Evolutionary conservation across 2,329 filamentous ascomycete species (phyloP), one percentile per base, ranked within the genome.

Genomic region (Arthrocladium fulminans): DNA sequence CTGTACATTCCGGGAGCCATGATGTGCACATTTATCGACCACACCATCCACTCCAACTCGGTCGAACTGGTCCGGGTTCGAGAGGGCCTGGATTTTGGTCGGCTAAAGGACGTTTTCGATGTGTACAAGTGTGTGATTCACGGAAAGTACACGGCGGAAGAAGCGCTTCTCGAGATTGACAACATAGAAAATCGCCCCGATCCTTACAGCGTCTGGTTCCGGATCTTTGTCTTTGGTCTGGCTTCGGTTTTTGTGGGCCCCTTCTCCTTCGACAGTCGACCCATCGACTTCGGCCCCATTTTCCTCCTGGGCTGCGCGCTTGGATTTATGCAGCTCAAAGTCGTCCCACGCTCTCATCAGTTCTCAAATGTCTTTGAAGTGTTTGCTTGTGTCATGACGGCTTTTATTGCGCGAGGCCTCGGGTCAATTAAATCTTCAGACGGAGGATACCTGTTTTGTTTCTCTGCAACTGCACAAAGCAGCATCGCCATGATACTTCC

Each of bases 211-310:
- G 64, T 67, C 2, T 73, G 72, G 65, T 58, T 73, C 10, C 63
- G 76, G 10, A 79, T 94, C 1, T 64, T 81, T 1, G 68, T 88
- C 25, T 89, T 87, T 56, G 88, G 88, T 0, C 66, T 88, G 4
- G 86, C 87, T 1, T 87, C 84, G 10, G 83, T 80, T 0, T 77
- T 73, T 5, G 86, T 92, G 1, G 86, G 84, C 0, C 86, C 86
- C 0, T 92, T 92, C 59, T 86, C 84, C 2, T 94, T 92, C 60
- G 72, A 81, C 48, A 85, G 84, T 2, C 77, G 86, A 2, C 78
- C 82, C 34, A 83, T 90, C 58, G 88, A 94, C 61, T 69, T 92
- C 50, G 86, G 86, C 0, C 75, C 89, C 23, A 80, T 81, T 17
- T 92, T 92, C 62, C 48, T 87, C 0, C 74, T 94, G 0, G 87